These are phyloP conservation scores for Fusarium azukiicola DNA, from an alignment of 2,329 filamentous ascomycete species.

Conservation along the genomic window DNA sequence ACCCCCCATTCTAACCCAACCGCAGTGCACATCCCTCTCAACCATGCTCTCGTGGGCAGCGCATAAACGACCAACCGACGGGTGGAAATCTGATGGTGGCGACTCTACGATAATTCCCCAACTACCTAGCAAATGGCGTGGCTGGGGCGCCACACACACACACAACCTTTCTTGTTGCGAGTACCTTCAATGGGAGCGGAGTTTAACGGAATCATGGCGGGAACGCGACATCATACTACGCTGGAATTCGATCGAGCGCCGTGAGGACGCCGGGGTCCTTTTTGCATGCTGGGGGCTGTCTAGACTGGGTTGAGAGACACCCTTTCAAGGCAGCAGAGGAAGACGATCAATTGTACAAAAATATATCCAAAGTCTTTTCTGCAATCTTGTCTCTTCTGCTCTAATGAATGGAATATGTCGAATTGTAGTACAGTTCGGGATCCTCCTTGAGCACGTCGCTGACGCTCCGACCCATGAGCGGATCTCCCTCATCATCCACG, in stretches of 20 bases:
- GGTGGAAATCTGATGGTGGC: conserved; percentile 43
- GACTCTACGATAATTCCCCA: conserved; percentile 40
- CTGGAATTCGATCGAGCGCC: conserved; percentile 46
- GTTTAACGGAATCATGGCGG: conserved; percentile 54
- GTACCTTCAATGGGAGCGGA: conserved; percentile 52
- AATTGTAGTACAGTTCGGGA: conserved; percentile 51
- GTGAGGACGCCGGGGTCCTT: conserved; percentile 39
- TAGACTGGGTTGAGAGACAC: conserved; percentile 33
- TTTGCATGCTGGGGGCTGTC: conserved; percentile 33
- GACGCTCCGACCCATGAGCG: conserved; percentile 76
- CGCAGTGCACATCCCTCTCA: conserved; percentile 84
- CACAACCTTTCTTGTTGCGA: conserved; percentile 50
- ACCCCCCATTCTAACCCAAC: conserved; percentile 33
- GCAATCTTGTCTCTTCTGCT: conserved; percentile 30
- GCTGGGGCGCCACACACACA: conserved; percentile 36
- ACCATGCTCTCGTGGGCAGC: conserved; percentile 85
- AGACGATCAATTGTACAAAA: conserved; percentile 51
- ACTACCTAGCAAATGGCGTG: conserved; percentile 29
- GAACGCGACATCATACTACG: conserved; percentile 51
- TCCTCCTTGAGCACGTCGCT: conserved; percentile 77
- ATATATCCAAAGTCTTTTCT: conserved; percentile 50
- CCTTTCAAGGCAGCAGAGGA: conserved; percentile 25
- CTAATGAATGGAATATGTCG: conserved; percentile 43
- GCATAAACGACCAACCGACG: conserved; percentile 68
- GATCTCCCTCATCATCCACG: conserved; percentile 81